A percentile compares a stretch with the other conserved stretches of the same genome.
Conservation (phyloP, 805 yeast genomes). For the Kazachstania viticola region DNA sequence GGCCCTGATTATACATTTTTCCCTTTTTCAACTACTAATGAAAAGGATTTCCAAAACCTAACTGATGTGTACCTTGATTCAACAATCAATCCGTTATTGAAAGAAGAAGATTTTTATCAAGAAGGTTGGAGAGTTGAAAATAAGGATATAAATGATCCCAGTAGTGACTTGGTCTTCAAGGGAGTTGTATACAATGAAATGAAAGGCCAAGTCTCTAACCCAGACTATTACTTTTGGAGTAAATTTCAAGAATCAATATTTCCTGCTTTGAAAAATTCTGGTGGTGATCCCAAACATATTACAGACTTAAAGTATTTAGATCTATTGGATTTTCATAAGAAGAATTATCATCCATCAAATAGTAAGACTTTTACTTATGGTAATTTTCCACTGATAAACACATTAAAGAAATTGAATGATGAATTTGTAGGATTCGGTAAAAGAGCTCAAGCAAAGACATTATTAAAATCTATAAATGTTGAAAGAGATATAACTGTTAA, state of each 20-base stretch:
- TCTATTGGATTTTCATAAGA: constrained; percentile 61
- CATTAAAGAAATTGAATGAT: constrained; percentile 44
- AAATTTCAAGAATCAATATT: constrained; percentile 74
- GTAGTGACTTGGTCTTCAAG: constrained; percentile 60
- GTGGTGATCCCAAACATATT: constrained; percentile 83
- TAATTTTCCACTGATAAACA: constrained; percentile 49
- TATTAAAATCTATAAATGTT: constrained; percentile 35
- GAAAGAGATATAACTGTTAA: constrained; percentile 25
- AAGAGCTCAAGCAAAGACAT: constrained; percentile 23
- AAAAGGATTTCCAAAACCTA: constrained; percentile 67
- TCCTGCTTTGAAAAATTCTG: constrained; percentile 78
- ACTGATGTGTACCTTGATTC: constrained; percentile 83
- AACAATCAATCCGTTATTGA: constrained; percentile 69
- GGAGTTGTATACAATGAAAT: constrained; percentile 97
- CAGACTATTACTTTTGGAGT: constrained; percentile 76
- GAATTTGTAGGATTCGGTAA: constrained; percentile 44
- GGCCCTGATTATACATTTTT: constrained; percentile 93
- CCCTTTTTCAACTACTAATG: constrained; percentile 92
- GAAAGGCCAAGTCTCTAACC: constrained; percentile 93
- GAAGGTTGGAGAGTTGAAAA: constrained; percentile 97
- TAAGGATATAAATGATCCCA: constrained; percentile 42
- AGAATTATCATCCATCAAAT: constrained; percentile 83
- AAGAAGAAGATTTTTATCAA: constrained; percentile 75
- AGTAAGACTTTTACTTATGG: constrained; percentile 85
- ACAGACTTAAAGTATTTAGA: constrained; percentile 67